Conservation (phyloP, 2,329 filamentous ascomycete genomes). For the Nigrograna mackinnonii region DNA sequence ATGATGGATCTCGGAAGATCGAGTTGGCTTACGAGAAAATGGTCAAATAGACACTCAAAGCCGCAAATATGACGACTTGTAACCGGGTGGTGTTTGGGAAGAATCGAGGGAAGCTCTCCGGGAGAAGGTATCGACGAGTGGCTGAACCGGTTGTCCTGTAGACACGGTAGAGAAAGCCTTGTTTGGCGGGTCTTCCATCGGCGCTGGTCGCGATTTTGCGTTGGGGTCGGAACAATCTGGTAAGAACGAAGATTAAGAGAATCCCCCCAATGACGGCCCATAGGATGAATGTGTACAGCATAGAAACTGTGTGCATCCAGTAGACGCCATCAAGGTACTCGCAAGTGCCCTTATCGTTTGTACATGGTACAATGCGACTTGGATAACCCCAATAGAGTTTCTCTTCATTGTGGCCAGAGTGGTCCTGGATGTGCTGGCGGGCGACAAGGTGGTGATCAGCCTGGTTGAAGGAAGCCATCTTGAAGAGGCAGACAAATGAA, state of each 20-base stretch:
- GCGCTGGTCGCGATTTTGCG: slow-evolving; percentile 22
- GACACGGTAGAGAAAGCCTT: slow-evolving; percentile 21
- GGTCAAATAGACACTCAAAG: slow-evolving; percentile 64
- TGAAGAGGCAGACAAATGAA: too few species aligned
- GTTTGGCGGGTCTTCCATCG: slow-evolving; percentile 12
- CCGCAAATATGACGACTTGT: slow-evolving; percentile 65
- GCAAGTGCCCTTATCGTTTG: slow-evolving; percentile 61
- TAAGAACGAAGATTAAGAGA: slow-evolving; percentile 48
- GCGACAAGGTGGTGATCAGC: slow-evolving; percentile 7
- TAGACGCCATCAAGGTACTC: slow-evolving; percentile 62
- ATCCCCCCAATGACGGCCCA: slow-evolving; percentile 59
- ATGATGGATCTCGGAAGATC: neutral
- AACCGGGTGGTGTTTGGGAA: slow-evolving; percentile 72
- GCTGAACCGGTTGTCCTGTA: slow-evolving; percentile 45
- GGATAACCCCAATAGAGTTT: slow-evolving; percentile 62
- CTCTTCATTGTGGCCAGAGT: slow-evolving; percentile 40
- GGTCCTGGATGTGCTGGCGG: slow-evolving; percentile 49
- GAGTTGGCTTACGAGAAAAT: slow-evolving; percentile 54
- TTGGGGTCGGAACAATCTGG: slow-evolving; percentile 33
- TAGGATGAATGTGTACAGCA: slow-evolving; percentile 61
- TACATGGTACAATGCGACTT: slow-evolving; percentile 58
- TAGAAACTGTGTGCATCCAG: slow-evolving; percentile 55
- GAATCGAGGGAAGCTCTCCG: slow-evolving; percentile 59
- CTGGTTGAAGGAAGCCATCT: neutral
- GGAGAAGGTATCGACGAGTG: slow-evolving; percentile 60